These are phyloP conservation scores for Fusarium tanahbumbuense DNA, from an alignment of 2,329 filamentous ascomycete genomes.

Conservation along the genomic window DNA sequence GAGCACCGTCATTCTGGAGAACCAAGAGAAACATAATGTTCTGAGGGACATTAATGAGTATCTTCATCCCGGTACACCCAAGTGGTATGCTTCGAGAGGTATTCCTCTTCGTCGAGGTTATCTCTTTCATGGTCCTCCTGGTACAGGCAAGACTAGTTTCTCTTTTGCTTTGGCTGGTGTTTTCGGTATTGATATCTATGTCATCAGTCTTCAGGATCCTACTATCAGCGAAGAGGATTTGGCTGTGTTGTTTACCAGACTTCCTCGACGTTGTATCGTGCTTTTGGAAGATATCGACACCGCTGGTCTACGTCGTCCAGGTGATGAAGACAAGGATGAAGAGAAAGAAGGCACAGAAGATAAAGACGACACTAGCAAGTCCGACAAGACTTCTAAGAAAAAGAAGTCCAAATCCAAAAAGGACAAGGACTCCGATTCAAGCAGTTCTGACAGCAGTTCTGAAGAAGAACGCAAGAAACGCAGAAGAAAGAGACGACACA, in stretches of 20 bases:
- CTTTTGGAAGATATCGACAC: constrained; percentile 77
- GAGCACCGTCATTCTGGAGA: constrained; percentile 79
- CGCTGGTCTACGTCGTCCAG: constrained; percentile 65
- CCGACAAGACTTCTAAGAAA: constrained; percentile 19
- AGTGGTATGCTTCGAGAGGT: constrained; percentile 80
- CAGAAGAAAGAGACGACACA: constrained; percentile 35
- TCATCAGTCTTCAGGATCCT: constrained; percentile 67
- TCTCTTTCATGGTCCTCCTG: constrained; percentile 80
- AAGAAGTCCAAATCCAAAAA: constrained; percentile 49
- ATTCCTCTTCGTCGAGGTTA: constrained; percentile 83
- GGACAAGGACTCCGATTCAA: constrained; percentile 40
- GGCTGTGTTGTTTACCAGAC: constrained; percentile 66
- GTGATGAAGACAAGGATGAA: constrained; percentile 47
- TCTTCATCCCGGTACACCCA: constrained; percentile 74
- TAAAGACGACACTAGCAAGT: constrained; percentile 8
- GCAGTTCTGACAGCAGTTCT: constrained; percentile 41
- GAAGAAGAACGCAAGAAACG: constrained; percentile 39
- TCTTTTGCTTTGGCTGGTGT: constrained; percentile 74
- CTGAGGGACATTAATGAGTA: constrained; percentile 82
- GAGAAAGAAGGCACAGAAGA: constrained; percentile 28
- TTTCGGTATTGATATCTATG: constrained; percentile 75
- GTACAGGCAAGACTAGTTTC: constrained; percentile 78
- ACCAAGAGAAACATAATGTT: constrained; percentile 72
- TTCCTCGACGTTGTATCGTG: constrained; percentile 73
- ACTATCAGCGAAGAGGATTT: constrained; percentile 72